Conservation (phyloP, 306 rosid species). For the Ziziphus jujuba region DNA sequence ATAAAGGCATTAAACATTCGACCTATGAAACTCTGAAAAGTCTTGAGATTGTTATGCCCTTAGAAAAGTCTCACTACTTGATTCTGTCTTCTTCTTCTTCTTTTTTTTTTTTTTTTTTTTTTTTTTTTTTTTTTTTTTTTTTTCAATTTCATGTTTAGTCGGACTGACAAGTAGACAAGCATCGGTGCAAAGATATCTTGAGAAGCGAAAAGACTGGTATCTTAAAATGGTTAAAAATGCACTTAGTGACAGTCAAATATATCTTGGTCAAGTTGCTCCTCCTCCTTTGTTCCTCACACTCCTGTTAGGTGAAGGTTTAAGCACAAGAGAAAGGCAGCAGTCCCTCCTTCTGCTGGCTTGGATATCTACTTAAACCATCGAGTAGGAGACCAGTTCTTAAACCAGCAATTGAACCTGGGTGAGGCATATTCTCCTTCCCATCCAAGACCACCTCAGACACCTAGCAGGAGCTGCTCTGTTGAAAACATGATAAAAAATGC, state of each 20-base stretch:
- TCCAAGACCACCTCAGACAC: slow-evolving; percentile 8
- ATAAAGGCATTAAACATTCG: no score
- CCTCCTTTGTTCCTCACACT: slow-evolving; percentile 7
- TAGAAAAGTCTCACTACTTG: no score
- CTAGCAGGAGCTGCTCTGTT: slow-evolving; percentile 7
- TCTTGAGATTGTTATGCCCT: no score
- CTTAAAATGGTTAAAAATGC: slow-evolving; percentile 5
- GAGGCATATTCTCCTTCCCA: slow-evolving; percentile 1
- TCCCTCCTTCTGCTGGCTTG: slow-evolving; percentile 8
- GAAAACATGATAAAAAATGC: not conserved
- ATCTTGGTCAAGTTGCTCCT: not conserved
- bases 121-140: no score
- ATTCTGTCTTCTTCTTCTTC: no score
- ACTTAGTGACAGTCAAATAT: slow-evolving; percentile 1
- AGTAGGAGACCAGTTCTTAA: slow-evolving; percentile 1
- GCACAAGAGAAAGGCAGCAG: slow-evolving; percentile 16
- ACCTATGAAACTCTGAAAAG: no score
- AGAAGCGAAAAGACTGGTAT: slow-evolving; percentile 21
- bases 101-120: no score
- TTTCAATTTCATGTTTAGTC: no score
- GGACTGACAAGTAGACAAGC: slow-evolving; percentile 10
- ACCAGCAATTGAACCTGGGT: not conserved
- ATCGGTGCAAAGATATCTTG: slow-evolving; percentile 16
- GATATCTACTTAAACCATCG: slow-evolving; percentile 5
- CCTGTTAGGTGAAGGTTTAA: slow-evolving; percentile 19